Evolutionary conservation across 2,329 filamentous ascomycete species (phyloP).

Genomic region (Apiospora marii): DNA sequence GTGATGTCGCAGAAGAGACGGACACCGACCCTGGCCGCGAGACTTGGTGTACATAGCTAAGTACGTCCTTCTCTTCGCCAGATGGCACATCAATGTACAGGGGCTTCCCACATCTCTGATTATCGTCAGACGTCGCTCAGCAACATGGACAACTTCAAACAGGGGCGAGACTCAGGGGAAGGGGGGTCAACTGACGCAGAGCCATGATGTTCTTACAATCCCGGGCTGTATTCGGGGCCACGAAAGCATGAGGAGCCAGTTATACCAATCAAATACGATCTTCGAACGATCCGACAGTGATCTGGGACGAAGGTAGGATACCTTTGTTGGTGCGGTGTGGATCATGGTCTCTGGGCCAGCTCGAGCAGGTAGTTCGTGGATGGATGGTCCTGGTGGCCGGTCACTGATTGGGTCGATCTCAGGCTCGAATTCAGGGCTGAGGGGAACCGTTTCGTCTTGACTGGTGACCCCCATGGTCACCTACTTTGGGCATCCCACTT

Average conservation of each 20-base stretch:
- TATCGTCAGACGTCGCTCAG: too few relatives aligned
- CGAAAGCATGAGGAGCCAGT: not conserved
- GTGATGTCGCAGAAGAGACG: not conserved
- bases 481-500: too few relatives aligned
- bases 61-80: not conserved
- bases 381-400: not conserved
- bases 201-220: not conserved
- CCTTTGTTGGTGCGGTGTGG: not conserved
- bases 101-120: not conserved
- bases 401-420: not conserved
- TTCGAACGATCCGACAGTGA: not conserved
- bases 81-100: not conserved
- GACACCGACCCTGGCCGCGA: not conserved
- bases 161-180: not conserved
- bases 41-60: not conserved
- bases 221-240: not conserved
- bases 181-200: not conserved
- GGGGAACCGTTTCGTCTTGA: too few relatives aligned
- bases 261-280: not conserved
- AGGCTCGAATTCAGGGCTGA: not conserved
- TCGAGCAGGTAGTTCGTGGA: not conserved
- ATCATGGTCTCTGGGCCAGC: not conserved
- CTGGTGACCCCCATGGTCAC: too few relatives aligned
- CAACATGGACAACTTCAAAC: not conserved
- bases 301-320: not conserved